Evolutionary conservation across 192 early-diverging fungal genomes (phyloP), one percentile per base, ranked within the genome.

Genomic region (Dissophora ornata): DNA sequence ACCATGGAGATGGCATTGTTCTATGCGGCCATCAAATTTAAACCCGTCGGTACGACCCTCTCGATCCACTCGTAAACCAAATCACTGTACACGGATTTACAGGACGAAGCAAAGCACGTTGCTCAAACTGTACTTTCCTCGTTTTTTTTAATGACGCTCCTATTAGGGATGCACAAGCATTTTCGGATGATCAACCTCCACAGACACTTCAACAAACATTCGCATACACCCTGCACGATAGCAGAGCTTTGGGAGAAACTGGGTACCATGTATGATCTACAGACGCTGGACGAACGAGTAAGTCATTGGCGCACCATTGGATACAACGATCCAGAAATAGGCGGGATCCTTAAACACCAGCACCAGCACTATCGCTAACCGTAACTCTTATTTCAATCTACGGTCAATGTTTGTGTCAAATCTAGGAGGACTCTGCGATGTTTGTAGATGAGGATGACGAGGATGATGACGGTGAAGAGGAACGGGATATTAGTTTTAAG

Each of bases 171-270:
- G 61, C 85, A 86, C 42, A 86, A 82, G 46, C 85, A 86, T 36
- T 86, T 86, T 69, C 74, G 85, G 3, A 86, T 86, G 54, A 71
- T 86, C 41, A 82, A 80, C 55, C 74, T 86, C 32, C 81, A 84
- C 28, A 75, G 61, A n/a, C 74, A 80, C 44, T 82, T 84, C 57
- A 86, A 84, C 45, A 77, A 81, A 59, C 25, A 64, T 22, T 80
- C 79, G 52, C 71, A 62, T 13, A 69, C 68, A 0, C 47, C 68
- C 0, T 84, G 79, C 53, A 79, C 81, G 33, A 78, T 84, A 36
- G 57, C 77, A 21, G 81, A 86, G 33, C 59, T 86, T 2, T 84
- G 85, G 85, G 69, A 79, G 19, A 69, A 82, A 25, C 33, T 86
- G 7, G 71, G 67, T 5, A 59, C 79, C 0, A 79, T 79, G 62